Evolutionary conservation across 768 basidiomycete genomes (phyloP).

Genomic region (Rhodotorula diobovata): DNA sequence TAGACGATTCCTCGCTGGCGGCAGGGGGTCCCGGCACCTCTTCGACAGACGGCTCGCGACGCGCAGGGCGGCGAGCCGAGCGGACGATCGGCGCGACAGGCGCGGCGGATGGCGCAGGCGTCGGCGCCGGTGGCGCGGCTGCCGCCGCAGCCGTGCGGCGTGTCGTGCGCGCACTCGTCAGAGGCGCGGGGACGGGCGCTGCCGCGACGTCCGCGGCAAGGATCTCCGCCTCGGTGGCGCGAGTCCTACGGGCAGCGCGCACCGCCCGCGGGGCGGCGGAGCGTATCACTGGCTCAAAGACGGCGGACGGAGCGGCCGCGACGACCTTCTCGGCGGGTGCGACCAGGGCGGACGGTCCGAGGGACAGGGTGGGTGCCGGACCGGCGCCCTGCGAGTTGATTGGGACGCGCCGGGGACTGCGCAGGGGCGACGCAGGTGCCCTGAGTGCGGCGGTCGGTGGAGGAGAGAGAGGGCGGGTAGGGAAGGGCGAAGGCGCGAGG

Average conservation of each 20-base stretch:
- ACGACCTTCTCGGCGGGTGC: slow-evolving; percentile 11
- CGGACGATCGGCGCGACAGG: background rate
- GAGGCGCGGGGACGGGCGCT: rapidly evolving
- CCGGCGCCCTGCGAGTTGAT: background rate
- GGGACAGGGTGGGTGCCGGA: background rate
- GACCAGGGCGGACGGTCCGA: background rate
- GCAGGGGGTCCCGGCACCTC: background rate
- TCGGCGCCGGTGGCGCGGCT: background rate
- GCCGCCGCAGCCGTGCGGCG: background rate
- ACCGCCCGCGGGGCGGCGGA: background rate
- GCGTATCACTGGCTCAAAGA: background rate
- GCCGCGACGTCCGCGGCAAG: background rate
- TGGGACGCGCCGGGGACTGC: slow-evolving; percentile 23
- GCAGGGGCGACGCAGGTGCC: background rate
- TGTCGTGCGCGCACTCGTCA: background rate
- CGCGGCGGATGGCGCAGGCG: background rate
- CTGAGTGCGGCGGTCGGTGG: background rate
- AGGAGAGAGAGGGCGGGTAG: background rate
- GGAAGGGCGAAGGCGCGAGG: background rate
- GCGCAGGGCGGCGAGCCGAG: background rate
- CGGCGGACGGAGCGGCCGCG: background rate
- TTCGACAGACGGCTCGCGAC: background rate
- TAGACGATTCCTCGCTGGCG: background rate
- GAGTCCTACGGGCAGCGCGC: background rate
- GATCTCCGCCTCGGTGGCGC: background rate